phyloP scores from a whole-genome alignment of 139 green algal genomes.

The Pedinophyceae sp. region DNA sequence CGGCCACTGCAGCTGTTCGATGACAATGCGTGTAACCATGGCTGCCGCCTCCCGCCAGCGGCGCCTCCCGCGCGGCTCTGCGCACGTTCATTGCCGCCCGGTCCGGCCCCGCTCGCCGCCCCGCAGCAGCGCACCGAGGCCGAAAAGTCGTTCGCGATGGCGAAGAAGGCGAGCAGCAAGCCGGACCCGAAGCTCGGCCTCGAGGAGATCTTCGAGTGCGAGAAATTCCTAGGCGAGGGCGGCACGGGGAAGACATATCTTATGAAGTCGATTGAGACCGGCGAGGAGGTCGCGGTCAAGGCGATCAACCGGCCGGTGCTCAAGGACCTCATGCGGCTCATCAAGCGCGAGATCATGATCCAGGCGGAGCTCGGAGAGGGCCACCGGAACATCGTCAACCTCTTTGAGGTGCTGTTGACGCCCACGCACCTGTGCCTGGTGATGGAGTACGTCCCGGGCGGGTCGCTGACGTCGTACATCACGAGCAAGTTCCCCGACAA shows the following conservation, averaged over 20 bases:
- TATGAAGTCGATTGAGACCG: conserved; percentile 10
- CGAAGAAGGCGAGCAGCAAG: conserved; percentile 1
- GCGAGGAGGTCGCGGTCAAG: conserved; percentile 32
- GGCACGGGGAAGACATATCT: background rate
- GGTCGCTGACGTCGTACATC: conserved; percentile 3
- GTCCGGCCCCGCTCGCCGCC: too few species aligned
- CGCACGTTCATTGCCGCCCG: too few species aligned
- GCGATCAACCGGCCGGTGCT: conserved; percentile 40
- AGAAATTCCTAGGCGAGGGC: background rate
- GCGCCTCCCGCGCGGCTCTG: too few species aligned
- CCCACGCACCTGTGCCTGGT: conserved; percentile 31
- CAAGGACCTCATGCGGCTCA: conserved; percentile 30
- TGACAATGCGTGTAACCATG: too few species aligned
- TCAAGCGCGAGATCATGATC: conserved; percentile 47
- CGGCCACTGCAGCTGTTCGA: too few species aligned
- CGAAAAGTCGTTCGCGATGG: too few species aligned
- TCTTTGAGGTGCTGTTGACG: conserved; percentile 35
- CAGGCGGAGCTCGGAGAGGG: conserved; percentile 37
- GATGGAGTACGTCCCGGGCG: conserved; percentile 44
- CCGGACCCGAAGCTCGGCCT: background rate
- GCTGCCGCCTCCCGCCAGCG: too few species aligned
- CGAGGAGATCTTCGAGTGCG: background rate
- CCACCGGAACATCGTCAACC: conserved; percentile 43
- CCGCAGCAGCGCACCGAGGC: too few species aligned
- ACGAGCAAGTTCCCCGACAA: background rate